Conservation (phyloP, 1,284 basidiomycete species). For the Ganoderma boninense region DNA sequence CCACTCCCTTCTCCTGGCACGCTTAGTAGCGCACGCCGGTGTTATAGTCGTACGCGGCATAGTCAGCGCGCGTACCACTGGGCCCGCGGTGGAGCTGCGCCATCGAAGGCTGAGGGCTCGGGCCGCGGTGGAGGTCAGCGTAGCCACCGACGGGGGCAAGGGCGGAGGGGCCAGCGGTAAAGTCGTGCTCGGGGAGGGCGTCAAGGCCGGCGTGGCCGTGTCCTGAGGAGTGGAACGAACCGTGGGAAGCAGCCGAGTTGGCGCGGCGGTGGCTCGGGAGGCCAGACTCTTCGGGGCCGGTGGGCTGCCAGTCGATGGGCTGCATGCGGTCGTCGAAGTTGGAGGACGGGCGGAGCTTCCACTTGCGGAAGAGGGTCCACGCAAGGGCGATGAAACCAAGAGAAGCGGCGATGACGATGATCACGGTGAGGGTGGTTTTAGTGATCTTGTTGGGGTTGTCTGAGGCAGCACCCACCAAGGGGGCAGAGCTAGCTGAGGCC, state of each 20-base stretch:
- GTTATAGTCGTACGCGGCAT: slow-evolving; percentile 50
- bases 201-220: slow-evolving; percentile 50
- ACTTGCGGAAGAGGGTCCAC: slow-evolving; percentile 92
- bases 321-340: slow-evolving; percentile 85
- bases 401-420: slow-evolving; percentile 76
- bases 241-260: slow-evolving; percentile 61
- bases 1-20: not conserved
- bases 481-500: slow-evolving; percentile 23
- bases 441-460: slow-evolving; percentile 43
- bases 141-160: slow-evolving; percentile 78
- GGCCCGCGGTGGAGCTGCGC: slow-evolving; percentile 59
- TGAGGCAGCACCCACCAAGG: slow-evolving; percentile 26
- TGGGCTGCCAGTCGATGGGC: slow-evolving; percentile 85
- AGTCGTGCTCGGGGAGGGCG: slow-evolving; percentile 79
- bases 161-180: slow-evolving; percentile 70
- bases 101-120: slow-evolving; percentile 68
- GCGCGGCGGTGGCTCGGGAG: slow-evolving; percentile 59
- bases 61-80: slow-evolving; percentile 58
- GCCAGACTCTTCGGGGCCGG: slow-evolving; percentile 51
- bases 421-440: slow-evolving; percentile 69
- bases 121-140: slow-evolving; percentile 78
- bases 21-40: slow-evolving; percentile 38
- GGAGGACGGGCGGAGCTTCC: slow-evolving; percentile 85
- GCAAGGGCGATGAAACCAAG: slow-evolving; percentile 74
- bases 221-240: slow-evolving; percentile 73